A percentile compares a stretch with the other conserved stretches of the same genome.
phyloP scores from a whole-genome alignment of 495 filamentous ascomycete genomes.

The Annulohypoxylon moriforme region DNA sequence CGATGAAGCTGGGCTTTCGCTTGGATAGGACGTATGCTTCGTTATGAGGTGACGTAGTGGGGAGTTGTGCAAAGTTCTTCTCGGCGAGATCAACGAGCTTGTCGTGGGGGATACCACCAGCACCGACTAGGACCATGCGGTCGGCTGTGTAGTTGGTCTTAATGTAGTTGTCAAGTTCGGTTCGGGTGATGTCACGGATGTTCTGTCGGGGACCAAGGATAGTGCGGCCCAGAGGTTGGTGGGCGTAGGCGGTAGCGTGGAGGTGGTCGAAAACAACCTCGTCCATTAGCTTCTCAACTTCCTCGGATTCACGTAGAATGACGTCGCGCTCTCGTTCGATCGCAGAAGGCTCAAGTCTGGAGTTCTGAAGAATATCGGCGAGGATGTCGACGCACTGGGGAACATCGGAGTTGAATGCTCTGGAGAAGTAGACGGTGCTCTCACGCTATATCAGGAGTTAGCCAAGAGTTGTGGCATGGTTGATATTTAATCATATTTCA shows the following conservation, averaged over 20 bases:
- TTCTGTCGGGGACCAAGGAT: constrained; percentile 98
- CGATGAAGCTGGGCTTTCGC: constrained; percentile 90
- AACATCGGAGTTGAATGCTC: constrained; percentile 97
- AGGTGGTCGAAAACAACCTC: constrained; percentile 99
- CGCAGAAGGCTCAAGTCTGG: constrained; percentile 89
- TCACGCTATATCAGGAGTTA: constrained; percentile 74
- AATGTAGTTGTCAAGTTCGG: constrained; percentile 94
- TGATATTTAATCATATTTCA: constrained; percentile 41
- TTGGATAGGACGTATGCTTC: constrained; percentile 80
- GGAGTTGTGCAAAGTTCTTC: constrained; percentile 87
- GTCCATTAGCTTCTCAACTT: constrained; percentile 99
- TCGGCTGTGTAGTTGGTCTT: constrained; percentile 99
- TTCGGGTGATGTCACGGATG: constrained; percentile 92
- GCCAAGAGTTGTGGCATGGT: constrained; percentile 46
- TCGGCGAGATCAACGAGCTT: constrained; percentile 95
- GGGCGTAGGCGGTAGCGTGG: constrained; percentile 96
- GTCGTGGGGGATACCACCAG: constrained; percentile 93
- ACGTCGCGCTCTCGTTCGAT: constrained; percentile 98
- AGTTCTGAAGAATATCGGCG: constrained; percentile 98
- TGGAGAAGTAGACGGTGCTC: constrained; percentile 99
- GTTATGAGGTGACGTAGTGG: constrained; percentile 75
- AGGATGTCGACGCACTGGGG: constrained; percentile 97
- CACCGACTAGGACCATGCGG: constrained; percentile 97
- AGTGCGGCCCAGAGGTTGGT: constrained; percentile 94
- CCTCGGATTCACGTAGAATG: constrained; percentile 97